These are phyloP conservation scores for Colletotrichum caudatum DNA, from an alignment of 2,329 filamentous ascomycete species.

Conservation along the genomic window DNA sequence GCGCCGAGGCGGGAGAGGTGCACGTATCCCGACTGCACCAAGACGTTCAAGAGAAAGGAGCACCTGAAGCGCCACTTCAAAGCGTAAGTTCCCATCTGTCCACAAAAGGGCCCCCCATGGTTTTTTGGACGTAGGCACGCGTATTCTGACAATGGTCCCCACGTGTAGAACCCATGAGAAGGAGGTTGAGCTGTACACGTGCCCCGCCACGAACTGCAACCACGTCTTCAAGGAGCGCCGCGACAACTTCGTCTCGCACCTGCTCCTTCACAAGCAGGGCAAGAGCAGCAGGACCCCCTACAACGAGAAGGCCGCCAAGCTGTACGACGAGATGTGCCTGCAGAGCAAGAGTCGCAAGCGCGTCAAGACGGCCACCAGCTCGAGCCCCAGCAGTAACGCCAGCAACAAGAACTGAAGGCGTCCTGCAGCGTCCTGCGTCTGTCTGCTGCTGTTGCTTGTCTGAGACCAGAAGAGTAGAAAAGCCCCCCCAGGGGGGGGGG, in stretches of 20 bases:
- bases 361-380: constrained; percentile 38
- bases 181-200: constrained; percentile 41
- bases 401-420: constrained; percentile 34
- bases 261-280: constrained; percentile 43
- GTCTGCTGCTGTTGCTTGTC: neutral
- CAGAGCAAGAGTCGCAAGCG: constrained; percentile 43
- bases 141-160: constrained; percentile 6
- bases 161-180: constrained; percentile 26
- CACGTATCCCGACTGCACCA: constrained; percentile 59
- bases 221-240: constrained; percentile 43
- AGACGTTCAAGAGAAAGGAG: constrained; percentile 65
- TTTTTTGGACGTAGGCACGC: constrained; percentile 10
- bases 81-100: constrained; percentile 56
- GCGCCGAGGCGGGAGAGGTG: constrained; percentile 50
- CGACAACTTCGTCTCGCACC: constrained; percentile 45
- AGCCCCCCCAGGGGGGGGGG: neutral
- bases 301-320: constrained; percentile 41
- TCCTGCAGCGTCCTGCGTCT: neutral
- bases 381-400: constrained; percentile 33
- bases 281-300: constrained; percentile 43
- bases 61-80: constrained; percentile 67
- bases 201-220: constrained; percentile 41
- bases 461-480: neutral
- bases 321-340: constrained; percentile 43
- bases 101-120: constrained; percentile 37